Evolutionary conservation across 2,329 filamentous ascomycete genomes (phyloP), one percentile per base, ranked within the genome.

Genomic region (Cordyceps javanica): DNA sequence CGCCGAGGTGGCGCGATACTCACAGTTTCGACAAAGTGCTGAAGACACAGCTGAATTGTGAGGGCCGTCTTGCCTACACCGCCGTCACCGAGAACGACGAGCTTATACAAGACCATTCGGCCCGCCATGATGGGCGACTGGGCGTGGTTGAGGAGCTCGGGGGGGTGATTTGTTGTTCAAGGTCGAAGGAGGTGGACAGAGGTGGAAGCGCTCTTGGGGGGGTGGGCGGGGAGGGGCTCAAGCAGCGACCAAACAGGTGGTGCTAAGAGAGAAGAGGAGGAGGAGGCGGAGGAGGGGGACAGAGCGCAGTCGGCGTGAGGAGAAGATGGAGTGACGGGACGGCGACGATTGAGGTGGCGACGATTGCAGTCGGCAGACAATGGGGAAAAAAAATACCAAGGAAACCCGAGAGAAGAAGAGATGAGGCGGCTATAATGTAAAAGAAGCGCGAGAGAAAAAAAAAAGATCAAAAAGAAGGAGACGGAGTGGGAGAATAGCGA

Each of bases 21-120:
- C 76, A 87, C 83, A 61, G 91, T 97, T 78, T 97, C 93, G 68
- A 97, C 92, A 72, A 99, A 99, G 75, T 99, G 94, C 75, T 97
- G 95, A 69, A 97, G 78, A 73, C 94, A 97, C 67, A 99, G 82
- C 86, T 99, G 91, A 70, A 96, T 96, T 59, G 91, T 96, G 70
- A 96, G 79, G 68, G 91, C 91, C 53, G 91, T 96, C 77, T 96
- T 96, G 66, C 91, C 91, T 61, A 96, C 91, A 75, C 91, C 91
- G 77, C 91, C 91, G 72, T 96, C 91, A 67, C 91, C 92, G 63
- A 96, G 79, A 76, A 96, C 91, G 83, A 96, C 91, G 82, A 96
- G 77, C 77, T 96, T 96, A 80, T 96, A 95, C 73, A 96, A 78
- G 70, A 91, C 92, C 91, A 95, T 95, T 81, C 93, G 92, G 69